Evolutionary conservation across 106 monocot species (phyloP), one percentile per base, ranked within the genome.

Genomic region (Cymbidium sinense): DNA sequence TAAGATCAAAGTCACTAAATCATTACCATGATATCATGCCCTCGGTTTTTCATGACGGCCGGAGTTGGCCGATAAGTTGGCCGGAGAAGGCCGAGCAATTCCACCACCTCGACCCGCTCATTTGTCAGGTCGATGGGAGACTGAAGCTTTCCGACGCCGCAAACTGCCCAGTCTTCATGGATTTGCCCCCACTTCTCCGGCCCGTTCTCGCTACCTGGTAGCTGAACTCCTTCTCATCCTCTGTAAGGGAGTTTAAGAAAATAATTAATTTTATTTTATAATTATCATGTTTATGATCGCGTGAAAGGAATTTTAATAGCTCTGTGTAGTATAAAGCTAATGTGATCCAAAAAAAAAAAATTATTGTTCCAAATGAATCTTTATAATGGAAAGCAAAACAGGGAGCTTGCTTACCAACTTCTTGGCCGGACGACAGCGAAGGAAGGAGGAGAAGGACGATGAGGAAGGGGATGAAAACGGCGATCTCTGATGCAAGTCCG

Each of bases 181-280:
- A 84, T 52, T 8, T 58, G 27, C 2, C 84, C 84, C 84, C 84
- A 84, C 10, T 67, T 64, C 8, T 75, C 76, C 30, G 84, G 84
- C 39, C 84, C 84, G 31, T 28, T 27, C 43, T 62, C 47, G 52
- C 70, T 61, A 5, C 17, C 17, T 76, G 54, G 27, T 84, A 84
- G 41, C 55, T 79, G 76, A 84, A 84, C 76, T 84, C 84, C 23
- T 50, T 74, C 73, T 82, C 82, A 74, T 82, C 74, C 74, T 74
- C 74, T 74, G 10, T 17, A 47, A 74, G 27, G 1, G 4, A 7
- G 28, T 44, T 71, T 29, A 8, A 37, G 20, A 8, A 71, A 71
- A 39, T 7, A 13, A n/a, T 67, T 8, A 67, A 2, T 3, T 64
- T 20, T 15, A 15, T 52, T 52, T 52, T 52, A n/a, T 52, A 18